Percentiles rank a stretch among this genome's conserved stretches.
phyloP scores from a whole-genome alignment of 768 basidiomycete genomes.

The Naematelia aurantialba region DNA sequence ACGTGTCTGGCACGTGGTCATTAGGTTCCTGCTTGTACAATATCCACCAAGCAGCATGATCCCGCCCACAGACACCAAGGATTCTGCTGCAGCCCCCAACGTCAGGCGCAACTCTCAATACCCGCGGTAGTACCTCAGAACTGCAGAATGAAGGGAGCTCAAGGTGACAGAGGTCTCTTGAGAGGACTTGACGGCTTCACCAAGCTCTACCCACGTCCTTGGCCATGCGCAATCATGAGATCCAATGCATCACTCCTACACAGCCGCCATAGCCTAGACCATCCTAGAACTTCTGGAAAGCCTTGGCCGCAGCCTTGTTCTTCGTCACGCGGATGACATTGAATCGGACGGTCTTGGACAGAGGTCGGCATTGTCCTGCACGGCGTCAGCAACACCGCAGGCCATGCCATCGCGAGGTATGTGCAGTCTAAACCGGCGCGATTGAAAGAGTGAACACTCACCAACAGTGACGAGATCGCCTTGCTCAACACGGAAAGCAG shows the following conservation, averaged over 20 bases:
- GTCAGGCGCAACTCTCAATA: no score
- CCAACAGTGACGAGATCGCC: slow-evolving; percentile 95
- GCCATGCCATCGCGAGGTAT: no score
- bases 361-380: slow-evolving; percentile 92
- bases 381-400: slow-evolving; percentile 10
- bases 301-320: slow-evolving; percentile 85
- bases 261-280: slow-evolving; percentile 3
- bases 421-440: background rate
- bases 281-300: slow-evolving; percentile 80
- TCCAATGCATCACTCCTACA: slow-evolving; percentile 7
- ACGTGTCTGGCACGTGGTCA: no score
- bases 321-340: slow-evolving; percentile 93
- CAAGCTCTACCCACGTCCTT: no score
- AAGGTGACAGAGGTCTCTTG: no score
- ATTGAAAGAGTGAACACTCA: slow-evolving; percentile 5
- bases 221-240: background rate
- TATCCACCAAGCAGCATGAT: no score
- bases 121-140: no score
- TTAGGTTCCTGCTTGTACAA: background rate
- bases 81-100: no score
- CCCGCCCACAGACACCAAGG: no score
- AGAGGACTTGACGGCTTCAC: no score
- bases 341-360: slow-evolving; percentile 99
- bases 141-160: no score
- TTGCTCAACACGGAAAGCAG: slow-evolving; percentile 95